phyloP scores from a whole-genome alignment of 805 yeast species.

The Metschnikowia amazonensis region DNA sequence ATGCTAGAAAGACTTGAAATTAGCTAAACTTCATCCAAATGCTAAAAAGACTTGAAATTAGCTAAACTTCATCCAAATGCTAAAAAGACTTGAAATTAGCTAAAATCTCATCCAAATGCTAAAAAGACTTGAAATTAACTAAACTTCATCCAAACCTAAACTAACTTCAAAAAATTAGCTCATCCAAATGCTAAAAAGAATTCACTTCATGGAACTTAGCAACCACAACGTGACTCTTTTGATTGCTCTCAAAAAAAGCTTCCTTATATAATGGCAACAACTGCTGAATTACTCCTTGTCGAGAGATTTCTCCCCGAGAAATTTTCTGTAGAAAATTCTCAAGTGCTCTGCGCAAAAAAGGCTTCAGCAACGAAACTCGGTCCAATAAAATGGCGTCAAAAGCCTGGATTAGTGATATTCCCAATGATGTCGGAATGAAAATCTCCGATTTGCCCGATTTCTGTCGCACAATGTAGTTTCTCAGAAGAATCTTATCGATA shows the following conservation, averaged over 20 bases:
- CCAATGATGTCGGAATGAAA: conserved; percentile 76
- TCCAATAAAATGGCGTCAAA: conserved; percentile 78
- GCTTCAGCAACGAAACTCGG: conserved; percentile 73
- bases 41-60: too few relatives aligned
- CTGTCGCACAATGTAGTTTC: conserved; percentile 62
- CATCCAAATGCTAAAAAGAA: too few relatives aligned
- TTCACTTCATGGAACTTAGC: conserved; percentile 16
- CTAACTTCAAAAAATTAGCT: too few relatives aligned
- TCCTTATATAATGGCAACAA: conserved; percentile 56
- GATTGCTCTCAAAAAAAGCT: conserved; percentile 41
- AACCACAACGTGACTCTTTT: conserved; percentile 16
- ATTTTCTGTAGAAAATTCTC: conserved; percentile 66
- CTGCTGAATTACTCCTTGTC: conserved; percentile 51
- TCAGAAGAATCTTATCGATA: conserved; percentile 67
- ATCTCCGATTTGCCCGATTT: conserved; percentile 36
- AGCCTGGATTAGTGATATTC: conserved; percentile 84
- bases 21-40: too few relatives aligned
- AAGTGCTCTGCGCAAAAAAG: conserved; percentile 73
- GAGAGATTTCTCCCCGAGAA: conserved; percentile 57
- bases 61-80: too few relatives aligned
- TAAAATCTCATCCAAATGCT: too few relatives aligned
- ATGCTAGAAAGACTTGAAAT: too few relatives aligned
- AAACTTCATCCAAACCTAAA: too few relatives aligned
- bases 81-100: too few relatives aligned
- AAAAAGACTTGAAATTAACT: too few relatives aligned